Evolutionary conservation across 176 grass and related monocot species (phyloP), one percentile per base, ranked within the genome.

Genomic region (Cocos nucifera): DNA sequence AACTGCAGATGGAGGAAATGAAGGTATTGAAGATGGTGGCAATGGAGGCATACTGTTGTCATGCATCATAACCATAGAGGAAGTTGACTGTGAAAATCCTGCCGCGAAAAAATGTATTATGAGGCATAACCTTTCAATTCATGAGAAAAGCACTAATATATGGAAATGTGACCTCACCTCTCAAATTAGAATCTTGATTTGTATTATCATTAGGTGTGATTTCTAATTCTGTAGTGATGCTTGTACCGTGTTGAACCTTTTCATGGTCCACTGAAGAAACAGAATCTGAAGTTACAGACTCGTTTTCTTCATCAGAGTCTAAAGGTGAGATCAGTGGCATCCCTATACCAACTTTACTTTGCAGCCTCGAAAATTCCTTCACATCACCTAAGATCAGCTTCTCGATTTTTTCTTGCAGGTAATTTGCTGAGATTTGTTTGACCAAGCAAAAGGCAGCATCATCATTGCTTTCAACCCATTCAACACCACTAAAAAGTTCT

Each of bases 291-390:
- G 91, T 85, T 53, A 77, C 82, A 16, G 83, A 90, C 75, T 89
- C 82, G 55, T 85, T 90, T 74, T 97, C 92, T 73, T 97, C 92
- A 63, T 97, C 92, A 82, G 92, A 97, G 74, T 97, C 87, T 56
- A 78, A 63, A 22, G 83, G 69, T 72, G 87, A 91, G 78, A 85
- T 82, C 70, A 77, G 21, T 52, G 83, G 65, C 51, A 96, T 84
- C 61, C 82, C 83, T 18, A 81, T 58, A 55, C 80, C 81, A 66
- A 79, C 92, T 82, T 89, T 83, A 68, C 65, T 66, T 81, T 83
- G 83, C 26, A 93, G 53, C 60, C 63, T 83, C 16, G 84, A 75
- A 55, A 89, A 60, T 39, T 85, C 87, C 66, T 91, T 90, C 81
- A 78, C 85, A 66, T 97, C 86, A 69, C 61, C 90, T 55, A 85